Evolutionary conservation across 2,329 filamentous ascomycete species (phyloP).

Genomic region (Ilyonectria sp.): DNA sequence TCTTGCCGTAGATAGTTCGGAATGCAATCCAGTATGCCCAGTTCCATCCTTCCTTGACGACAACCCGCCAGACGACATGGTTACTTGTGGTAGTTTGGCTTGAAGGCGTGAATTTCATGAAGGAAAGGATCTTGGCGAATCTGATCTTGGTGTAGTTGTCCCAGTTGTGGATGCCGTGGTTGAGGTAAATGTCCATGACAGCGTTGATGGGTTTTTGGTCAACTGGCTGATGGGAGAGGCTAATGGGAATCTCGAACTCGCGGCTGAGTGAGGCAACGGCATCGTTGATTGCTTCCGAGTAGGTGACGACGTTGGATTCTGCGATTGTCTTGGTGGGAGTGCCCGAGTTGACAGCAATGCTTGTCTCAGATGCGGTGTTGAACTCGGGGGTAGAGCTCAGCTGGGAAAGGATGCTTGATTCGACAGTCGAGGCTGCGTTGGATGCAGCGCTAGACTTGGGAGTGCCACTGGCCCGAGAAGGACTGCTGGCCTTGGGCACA

Average conservation of each 20-base stretch:
- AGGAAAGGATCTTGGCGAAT: slow-evolving; percentile 21
- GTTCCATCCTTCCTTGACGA: slow-evolving; percentile 19
- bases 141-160: slow-evolving; percentile 9
- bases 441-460: neutral
- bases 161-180: slow-evolving; percentile 17
- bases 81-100: slow-evolving; percentile 8
- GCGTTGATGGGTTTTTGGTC: slow-evolving; percentile 8
- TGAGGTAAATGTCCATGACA: slow-evolving; percentile 15
- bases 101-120: slow-evolving; percentile 9
- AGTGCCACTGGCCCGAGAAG: too few species aligned
- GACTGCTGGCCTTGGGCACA: neutral
- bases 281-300: neutral
- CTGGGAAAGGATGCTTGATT: neutral
- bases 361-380: neutral
- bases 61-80: slow-evolving; percentile 20
- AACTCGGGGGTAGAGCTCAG: neutral
- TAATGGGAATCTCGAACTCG: slow-evolving; percentile 12
- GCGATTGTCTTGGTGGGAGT: neutral
- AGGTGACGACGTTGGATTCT: neutral
- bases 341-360: neutral
- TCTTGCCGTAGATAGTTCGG: slow-evolving; percentile 21
- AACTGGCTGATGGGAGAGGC: neutral
- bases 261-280: slow-evolving; percentile 7
- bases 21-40: slow-evolving; percentile 29
- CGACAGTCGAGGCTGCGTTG: neutral